Percentiles rank a stretch among this genome's conserved stretches.
Conservation (phyloP, 108 stramenopile species). For the Hondaea fermentalgiana region DNA sequence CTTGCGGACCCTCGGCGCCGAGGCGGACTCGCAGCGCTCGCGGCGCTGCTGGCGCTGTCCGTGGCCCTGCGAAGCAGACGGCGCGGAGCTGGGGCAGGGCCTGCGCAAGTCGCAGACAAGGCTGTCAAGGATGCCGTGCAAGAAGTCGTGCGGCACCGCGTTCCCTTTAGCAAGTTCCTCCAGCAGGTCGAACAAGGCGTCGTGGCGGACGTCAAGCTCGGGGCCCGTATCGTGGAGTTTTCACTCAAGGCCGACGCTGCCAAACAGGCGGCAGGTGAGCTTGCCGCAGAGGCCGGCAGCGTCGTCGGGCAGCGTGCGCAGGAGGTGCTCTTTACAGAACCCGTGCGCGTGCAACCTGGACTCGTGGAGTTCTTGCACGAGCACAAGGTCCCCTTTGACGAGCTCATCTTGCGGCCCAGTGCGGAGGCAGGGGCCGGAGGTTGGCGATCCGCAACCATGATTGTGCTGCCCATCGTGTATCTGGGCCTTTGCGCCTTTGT, state of each 20-base stretch:
- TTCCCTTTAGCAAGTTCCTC: not conserved
- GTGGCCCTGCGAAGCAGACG: not conserved
- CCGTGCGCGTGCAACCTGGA: not conserved
- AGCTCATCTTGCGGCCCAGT: not conserved
- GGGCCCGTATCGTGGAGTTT: not conserved
- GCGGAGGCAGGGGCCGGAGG: not conserved
- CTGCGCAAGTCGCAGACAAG: not conserved
- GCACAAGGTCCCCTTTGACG: not conserved
- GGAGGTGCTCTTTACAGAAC: not conserved
- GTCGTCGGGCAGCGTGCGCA: not conserved
- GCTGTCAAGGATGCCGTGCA: not conserved
- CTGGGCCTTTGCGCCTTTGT: not conserved
- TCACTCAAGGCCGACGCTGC: not conserved
- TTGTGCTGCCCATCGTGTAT: not conserved
- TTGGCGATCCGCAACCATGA: not conserved
- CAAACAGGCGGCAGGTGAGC: too few species aligned
- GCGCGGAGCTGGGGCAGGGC: not conserved
- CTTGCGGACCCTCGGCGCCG: not conserved
- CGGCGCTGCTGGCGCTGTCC: not conserved
- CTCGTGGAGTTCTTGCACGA: slow-evolving; percentile 6
- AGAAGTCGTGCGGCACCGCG: not conserved
- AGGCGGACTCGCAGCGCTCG: not conserved
- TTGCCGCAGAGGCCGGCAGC: not conserved
- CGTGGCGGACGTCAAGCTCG: not conserved
- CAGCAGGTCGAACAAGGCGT: not conserved